phyloP scores from a whole-genome alignment of 1,284 basidiomycete species.

The Melampsora americana region DNA sequence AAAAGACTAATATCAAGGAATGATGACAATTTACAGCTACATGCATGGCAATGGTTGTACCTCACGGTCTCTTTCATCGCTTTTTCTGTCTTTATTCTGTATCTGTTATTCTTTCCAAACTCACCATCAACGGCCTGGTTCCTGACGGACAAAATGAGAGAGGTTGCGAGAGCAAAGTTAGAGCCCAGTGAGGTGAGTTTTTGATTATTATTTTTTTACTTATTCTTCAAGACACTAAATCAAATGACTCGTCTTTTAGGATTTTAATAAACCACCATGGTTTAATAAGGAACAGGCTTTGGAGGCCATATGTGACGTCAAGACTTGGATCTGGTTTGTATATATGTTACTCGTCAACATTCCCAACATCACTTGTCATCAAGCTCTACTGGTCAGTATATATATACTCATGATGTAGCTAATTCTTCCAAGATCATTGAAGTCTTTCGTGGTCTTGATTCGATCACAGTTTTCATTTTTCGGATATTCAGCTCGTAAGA shows the following conservation, averaged over 20 bases:
- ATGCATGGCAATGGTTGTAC: constrained; percentile 3
- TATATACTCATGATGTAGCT: not conserved
- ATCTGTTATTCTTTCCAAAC: not conserved
- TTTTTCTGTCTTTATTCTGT: not conserved
- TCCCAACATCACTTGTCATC: not conserved
- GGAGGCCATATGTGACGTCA: not conserved
- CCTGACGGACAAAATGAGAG: not conserved
- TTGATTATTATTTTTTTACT: not conserved
- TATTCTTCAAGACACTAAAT: too few relatives aligned
- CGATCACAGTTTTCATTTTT: not conserved
- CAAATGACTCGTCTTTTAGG: not conserved
- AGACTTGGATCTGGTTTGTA: not conserved
- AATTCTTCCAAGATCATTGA: not conserved
- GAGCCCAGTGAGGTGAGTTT: not conserved
- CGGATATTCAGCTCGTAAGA: not conserved
- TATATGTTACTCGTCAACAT: constrained; percentile 1
- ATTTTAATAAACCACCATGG: not conserved
- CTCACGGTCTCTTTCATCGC: not conserved
- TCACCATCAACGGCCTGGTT: not conserved
- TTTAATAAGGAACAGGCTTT: not conserved
- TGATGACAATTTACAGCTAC: not conserved
- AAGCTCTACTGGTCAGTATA: not conserved
- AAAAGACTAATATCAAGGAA: too few relatives aligned
- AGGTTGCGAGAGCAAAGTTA: not conserved
- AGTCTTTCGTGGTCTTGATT: not conserved